Base-by-base conservation (phyloP, 2,329 filamentous ascomycete genomes). In the Diaporthe amygdali region DNA sequence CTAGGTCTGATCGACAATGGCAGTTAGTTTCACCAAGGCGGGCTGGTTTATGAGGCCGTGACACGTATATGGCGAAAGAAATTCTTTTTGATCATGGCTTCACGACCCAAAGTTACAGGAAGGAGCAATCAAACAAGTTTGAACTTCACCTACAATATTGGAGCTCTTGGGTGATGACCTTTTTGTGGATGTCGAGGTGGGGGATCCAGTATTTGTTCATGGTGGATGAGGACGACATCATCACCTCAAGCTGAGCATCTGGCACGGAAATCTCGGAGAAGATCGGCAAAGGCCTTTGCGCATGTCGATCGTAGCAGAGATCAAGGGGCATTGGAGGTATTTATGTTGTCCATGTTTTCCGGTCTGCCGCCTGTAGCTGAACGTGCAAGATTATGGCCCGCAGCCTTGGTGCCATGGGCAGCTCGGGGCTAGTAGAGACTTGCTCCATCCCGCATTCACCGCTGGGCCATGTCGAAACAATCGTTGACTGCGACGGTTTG, bases 121-220 rank as follows among this genome's bases (percentile, higher is more conserved):
- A 30, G 30, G 14, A 12, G 41, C 10, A 17, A 37, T n/a, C 14
- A 14, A 20, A 10, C 49, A 20, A 17, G 41, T 27, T 15, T 49
- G n/a, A 17, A n/a, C 14, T 25, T 34, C 30, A 64, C 59, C 30
- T 37, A 64, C 59, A 88, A 71, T 84, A 89, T 74, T 88, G 88
- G 68, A 91, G 84, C 73, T 90, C 86, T 73, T 88, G 83, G 30
- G 84, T 89, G 75, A 90, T 90, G 74, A 90, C 85, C 74, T 86
- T 89, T 75, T 88, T 89, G 79, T 89, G 87, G 76, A 90, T 90
- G 70, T 89, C 87, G 72, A 85, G 79, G 72, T 88, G 85, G 17
- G 88, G 87, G 72, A 90, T 90, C 88, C 88, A 91, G 79, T 90
- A 91, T 76, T 83, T 85, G 79, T 90, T 90, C 82, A 88, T 84